Evolutionary conservation across 2,329 filamentous ascomycete species (phyloP).

Genomic region (Domatiomyces catenatus): DNA sequence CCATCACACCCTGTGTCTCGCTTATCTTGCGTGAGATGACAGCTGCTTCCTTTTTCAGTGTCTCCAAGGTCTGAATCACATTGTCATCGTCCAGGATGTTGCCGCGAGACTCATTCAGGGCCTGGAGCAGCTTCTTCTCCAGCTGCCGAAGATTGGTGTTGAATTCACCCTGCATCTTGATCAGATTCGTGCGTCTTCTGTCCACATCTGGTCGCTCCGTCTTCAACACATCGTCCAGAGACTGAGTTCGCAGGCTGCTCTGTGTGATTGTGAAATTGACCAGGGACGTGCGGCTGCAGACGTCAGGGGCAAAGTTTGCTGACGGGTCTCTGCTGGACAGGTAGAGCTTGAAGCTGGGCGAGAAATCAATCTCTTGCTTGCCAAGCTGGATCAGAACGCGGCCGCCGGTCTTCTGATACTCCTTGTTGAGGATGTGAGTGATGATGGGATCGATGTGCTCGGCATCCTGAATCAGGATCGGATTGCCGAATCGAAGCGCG

Average conservation of each 20-base stretch:
- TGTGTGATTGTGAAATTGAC: constrained; percentile 99
- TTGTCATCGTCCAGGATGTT: constrained; percentile 98
- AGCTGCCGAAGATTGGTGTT: constrained; percentile 93
- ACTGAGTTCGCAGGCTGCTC: constrained; percentile 96
- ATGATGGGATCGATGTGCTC: constrained; percentile 94
- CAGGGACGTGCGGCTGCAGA: constrained; percentile 95
- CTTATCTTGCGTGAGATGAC: constrained; percentile 94
- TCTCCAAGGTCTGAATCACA: constrained; percentile 94
- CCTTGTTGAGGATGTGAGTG: constrained; percentile 97
- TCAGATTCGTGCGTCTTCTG: constrained; percentile 86
- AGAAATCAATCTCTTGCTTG: constrained; percentile 98
- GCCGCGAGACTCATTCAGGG: constrained; percentile 89
- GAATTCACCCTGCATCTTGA: constrained; percentile 98
- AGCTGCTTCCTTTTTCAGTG: constrained; percentile 89
- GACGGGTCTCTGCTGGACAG: constrained; percentile 92
- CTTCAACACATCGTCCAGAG: constrained; percentile 91
- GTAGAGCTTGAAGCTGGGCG: constrained; percentile 87
- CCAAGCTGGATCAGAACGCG: constrained; percentile 96
- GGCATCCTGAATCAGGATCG: constrained; percentile 94
- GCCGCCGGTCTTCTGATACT: constrained; percentile 95
- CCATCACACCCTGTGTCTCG: constrained; percentile 95
- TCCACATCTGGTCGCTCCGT: constrained; percentile 95
- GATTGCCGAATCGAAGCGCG: constrained; percentile 91
- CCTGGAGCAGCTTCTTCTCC: constrained; percentile 84
- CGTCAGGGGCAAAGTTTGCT: constrained; percentile 84